Percentiles rank a stretch among this genome's conserved stretches.
These are phyloP conservation scores for Aspergillus avenaceus DNA, from an alignment of 495 filamentous ascomycete species.

Conservation along the genomic window DNA sequence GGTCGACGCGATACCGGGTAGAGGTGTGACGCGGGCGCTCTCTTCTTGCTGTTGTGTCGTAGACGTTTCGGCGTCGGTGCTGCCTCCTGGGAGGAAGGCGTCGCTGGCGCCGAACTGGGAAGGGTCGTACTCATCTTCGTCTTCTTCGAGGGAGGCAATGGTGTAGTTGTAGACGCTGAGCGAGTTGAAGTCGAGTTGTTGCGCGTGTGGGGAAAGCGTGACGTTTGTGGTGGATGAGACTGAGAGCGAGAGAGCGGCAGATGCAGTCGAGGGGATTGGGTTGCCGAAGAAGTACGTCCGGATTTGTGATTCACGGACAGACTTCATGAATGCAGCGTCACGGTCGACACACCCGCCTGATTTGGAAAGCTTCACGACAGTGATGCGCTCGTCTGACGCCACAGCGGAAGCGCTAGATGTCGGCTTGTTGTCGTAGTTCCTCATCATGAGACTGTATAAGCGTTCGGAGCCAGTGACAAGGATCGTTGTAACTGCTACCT, in stretches of 20 bases:
- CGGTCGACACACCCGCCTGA: constrained; percentile 85
- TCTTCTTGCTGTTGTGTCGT: constrained; percentile 19
- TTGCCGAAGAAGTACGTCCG: constrained; percentile 94
- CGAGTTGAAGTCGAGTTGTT: constrained; percentile 69
- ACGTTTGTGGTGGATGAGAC: constrained; percentile 45
- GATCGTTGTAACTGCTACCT: constrained; percentile 61
- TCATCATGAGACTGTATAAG: constrained; percentile 71
- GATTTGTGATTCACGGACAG: constrained; percentile 66
- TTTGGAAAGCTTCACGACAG: constrained; percentile 75
- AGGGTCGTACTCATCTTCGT: constrained; percentile 44
- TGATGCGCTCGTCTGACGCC: constrained; percentile 55
- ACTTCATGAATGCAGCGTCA: constrained; percentile 69
- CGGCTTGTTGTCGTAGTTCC: constrained; percentile 64
- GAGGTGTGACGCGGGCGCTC: constrained; percentile 9
- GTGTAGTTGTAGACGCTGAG: constrained; percentile 65
- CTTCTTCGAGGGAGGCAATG: constrained; percentile 39
- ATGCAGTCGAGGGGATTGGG: constrained; percentile 31
- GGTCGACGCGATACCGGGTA: background rate
- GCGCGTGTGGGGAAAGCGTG: constrained; percentile 79
- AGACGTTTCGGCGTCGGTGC: constrained; percentile 27
- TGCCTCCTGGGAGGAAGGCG: constrained; percentile 46
- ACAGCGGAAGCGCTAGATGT: constrained; percentile 45
- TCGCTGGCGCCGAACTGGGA: constrained; percentile 35
- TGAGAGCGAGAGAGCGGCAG: constrained; percentile 28
- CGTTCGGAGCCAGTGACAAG: constrained; percentile 81